These are phyloP conservation scores for Blastocystis sp. DNA, from an alignment of 352 stramenopile genomes.

Conservation along the genomic window DNA sequence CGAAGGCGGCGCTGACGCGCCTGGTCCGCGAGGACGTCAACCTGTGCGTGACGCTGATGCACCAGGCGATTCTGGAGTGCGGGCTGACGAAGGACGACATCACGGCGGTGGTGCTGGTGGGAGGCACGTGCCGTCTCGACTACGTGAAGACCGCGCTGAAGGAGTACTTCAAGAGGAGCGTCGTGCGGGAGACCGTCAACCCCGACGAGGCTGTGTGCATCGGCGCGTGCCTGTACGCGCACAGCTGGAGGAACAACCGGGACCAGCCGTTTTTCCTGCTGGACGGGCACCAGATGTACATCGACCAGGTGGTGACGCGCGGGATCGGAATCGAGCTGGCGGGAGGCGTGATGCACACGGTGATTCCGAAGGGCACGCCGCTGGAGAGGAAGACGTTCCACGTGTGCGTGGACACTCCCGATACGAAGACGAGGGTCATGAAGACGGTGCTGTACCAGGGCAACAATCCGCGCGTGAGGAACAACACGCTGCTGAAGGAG, in stretches of 20 bases:
- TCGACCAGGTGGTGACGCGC: background rate
- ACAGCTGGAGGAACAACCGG: background rate
- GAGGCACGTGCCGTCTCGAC: constrained; percentile 95
- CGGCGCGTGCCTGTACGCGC: constrained; percentile 81
- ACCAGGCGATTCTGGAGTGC: constrained; percentile 93
- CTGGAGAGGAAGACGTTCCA: background rate
- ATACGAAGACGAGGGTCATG: background rate
- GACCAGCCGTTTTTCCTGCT: background rate
- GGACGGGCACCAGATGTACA: background rate
- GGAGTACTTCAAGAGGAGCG: constrained; percentile 88
- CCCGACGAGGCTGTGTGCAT: constrained; percentile 97
- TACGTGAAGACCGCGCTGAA: constrained; percentile 94
- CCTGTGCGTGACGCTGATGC: constrained; percentile 90
- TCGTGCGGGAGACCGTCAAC: constrained; percentile 82
- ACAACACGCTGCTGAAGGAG: background rate
- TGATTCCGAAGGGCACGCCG: background rate
- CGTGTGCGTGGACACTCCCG: background rate
- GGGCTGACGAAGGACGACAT: constrained; percentile 94
- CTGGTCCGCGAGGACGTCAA: constrained; percentile 76
- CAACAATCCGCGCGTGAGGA: background rate
- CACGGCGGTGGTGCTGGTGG: constrained; percentile 96
- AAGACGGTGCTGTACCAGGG: background rate
- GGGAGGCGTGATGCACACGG: background rate
- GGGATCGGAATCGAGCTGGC: background rate
- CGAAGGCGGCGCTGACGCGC: background rate